phyloP scores from a whole-genome alignment of 352 stramenopile species.

The Halophytophthora polymorphica region DNA sequence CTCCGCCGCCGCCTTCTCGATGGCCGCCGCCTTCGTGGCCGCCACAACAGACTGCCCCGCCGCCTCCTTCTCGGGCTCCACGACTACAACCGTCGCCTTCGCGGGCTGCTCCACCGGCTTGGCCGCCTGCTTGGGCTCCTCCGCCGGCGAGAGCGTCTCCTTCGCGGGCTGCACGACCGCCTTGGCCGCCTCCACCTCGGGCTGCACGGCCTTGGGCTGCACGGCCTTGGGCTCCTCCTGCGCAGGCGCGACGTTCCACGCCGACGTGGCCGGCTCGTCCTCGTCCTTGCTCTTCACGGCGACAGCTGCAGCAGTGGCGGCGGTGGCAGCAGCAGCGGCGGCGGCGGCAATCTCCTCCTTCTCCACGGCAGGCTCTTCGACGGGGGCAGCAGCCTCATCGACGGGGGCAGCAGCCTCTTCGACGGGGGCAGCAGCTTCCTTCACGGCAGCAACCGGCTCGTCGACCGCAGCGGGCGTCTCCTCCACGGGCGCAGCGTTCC shows the following conservation, averaged over 20 bases:
- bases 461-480: slow-evolving; percentile 1
- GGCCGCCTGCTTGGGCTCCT: background rate
- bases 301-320: background rate
- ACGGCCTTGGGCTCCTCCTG: slow-evolving; percentile 13
- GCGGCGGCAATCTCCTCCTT: background rate
- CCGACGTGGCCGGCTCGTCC: slow-evolving; percentile 2
- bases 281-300: slow-evolving; percentile 23
- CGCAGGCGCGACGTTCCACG: slow-evolving; percentile 27
- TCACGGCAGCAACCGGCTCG: background rate
- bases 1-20: slow-evolving; percentile 14
- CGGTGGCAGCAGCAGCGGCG: background rate
- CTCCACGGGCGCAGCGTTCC: slow-evolving; percentile 13
- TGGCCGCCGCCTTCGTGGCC: slow-evolving; percentile 16
- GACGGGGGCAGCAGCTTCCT: background rate
- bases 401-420: background rate
- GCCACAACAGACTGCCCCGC: slow-evolving; percentile 11
- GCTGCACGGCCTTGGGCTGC: background rate
- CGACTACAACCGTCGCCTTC: background rate
- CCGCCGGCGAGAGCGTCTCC: background rate
- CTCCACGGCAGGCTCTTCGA: background rate
- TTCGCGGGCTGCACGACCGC: background rate
- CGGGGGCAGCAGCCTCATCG: background rate
- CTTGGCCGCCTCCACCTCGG: background rate
- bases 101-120: slow-evolving; percentile 9
- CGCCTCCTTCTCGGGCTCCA: slow-evolving; percentile 6